Evolutionary conservation across 2,329 filamentous ascomycete genomes (phyloP), one percentile per base, ranked within the genome.

Genomic region (Macroventuria anomochaeta): DNA sequence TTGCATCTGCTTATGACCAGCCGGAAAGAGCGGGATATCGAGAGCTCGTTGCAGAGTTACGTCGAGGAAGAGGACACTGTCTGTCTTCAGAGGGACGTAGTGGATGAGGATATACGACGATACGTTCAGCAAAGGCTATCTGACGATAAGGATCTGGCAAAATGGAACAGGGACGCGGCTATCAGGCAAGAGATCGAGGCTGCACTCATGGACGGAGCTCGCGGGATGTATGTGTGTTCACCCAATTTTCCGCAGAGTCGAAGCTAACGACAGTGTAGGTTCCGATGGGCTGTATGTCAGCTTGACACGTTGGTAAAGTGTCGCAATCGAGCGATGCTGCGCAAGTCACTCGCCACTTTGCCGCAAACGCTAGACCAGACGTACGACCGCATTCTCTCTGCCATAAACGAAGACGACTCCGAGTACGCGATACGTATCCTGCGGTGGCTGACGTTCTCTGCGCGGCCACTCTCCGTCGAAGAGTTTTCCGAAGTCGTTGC

Each of bases 41-140:
- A n/a, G n/a, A 56, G 67, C 3, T 59, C 55, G 0, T 37, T 72
- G 11, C 37, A 61, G 20, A 12, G 4, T 1, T 54, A 53, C 15
- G n/a, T 69, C 2, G 13, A 46, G 2, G 2, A 50, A 21, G 12
- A 62, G 10, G 31, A 66, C 23, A 39, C 12, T 23, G 25, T 72
- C 1, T 55, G 46, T 47, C 59, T 70, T 20, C 52, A 70, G 20
- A 64, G 59, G 6, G 43, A 58, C 0, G 25, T 66, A 17, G 65
- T 71, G 3, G 64, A 71, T 32, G 33, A 55, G 23, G 68, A 70
- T 20, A 70, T 72, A 59, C 43, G 62, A n/a, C 51, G n/a, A 43
- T 71, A 67, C 40, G 58, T 71, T 38, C 54, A 37, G 33, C 53
- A 69, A 42, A 46, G 76, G 70, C 59, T 79, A 68, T 57, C 68